These are phyloP conservation scores for Madurella fahalii DNA, from an alignment of 2,329 filamentous ascomycete species.

Conservation along the genomic window DNA sequence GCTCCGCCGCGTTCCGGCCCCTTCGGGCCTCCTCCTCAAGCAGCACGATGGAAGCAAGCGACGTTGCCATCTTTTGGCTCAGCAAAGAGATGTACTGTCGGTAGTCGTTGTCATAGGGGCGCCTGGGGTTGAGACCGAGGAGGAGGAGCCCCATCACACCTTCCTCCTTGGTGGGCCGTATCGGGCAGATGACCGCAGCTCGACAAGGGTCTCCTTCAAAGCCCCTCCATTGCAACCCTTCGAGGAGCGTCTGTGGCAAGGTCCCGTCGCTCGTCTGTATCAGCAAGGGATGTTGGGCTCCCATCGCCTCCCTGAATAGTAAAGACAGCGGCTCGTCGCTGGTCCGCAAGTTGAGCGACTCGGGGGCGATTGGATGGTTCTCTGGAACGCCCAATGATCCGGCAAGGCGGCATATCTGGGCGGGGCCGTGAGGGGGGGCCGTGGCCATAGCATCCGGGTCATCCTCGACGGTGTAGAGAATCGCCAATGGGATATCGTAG, in stretches of 20 bases:
- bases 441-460: constrained; percentile 30
- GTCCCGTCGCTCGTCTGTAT: constrained; percentile 46
- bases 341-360: constrained; percentile 34
- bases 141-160: constrained; percentile 64
- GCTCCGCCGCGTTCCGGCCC: constrained; percentile 51
- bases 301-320: constrained; percentile 38
- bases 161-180: constrained; percentile 63
- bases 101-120: constrained; percentile 72
- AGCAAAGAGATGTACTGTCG: constrained; percentile 58
- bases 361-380: constrained; percentile 40
- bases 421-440: constrained; percentile 27
- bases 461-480: constrained; percentile 47
- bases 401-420: constrained; percentile 40
- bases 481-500: constrained; percentile 49
- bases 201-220: constrained; percentile 58
- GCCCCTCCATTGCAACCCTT: constrained; percentile 58
- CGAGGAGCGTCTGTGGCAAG: constrained; percentile 53
- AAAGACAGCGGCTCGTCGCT: constrained; percentile 37
- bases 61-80: constrained; percentile 58
- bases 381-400: constrained; percentile 45
- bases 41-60: constrained; percentile 65
- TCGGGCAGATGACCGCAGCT: constrained; percentile 65
- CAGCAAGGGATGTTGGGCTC: constrained; percentile 36
- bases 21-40: constrained; percentile 67
- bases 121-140: constrained; percentile 64